Base-by-base conservation (phyloP, 352 stramenopile genomes). In the Phytopythium delawarense region DNA sequence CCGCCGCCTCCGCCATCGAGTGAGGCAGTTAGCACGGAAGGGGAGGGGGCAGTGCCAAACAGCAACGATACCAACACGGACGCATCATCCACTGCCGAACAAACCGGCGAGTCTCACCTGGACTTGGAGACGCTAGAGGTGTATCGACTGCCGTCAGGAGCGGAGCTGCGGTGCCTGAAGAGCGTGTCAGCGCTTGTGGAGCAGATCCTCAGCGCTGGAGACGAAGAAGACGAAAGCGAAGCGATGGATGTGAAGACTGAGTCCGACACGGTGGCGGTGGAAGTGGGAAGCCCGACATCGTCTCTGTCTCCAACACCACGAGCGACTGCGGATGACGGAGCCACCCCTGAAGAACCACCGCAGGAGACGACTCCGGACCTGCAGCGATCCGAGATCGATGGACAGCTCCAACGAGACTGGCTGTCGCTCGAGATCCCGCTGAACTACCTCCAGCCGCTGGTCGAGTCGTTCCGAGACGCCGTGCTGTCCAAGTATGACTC, bases 401-500 rank as follows among this genome's bases (percentile, higher is more conserved):
- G 69, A 63, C 51, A 57, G 61, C 70, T 71, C 25, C 63, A 45
- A 12, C 46, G 53, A 5, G 74, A 79, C 32, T 85, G 81, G 49
- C 61, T 79, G 28, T 35, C 59, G 0, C 53, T 89, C 2, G 63
- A 70, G 21, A 65, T 89, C 25, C 59, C 64, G 5, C 42, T 32
- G 20, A n/a, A 54, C 15, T 51, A 60, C 1, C 42, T 81, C 11
- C 60, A 74, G 53, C 56, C 42, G 23, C 56, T 79, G 48, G 54
- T 88, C 7, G 30, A 46, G 13, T 52, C 48, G 0, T 79, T 89
- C 50, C 69, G 79, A 55, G 71, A 81, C 23, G 66, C 63, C 7
- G 69, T 88, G 21, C 39, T 92, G 15, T 72, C 62, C 1, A 74
- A 74, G 13, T 81, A 85, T 49, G 78, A 88, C 50, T 49, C 34